phyloP scores from a whole-genome alignment of 495 filamentous ascomycete species.

The Xeromyces bisporus region DNA sequence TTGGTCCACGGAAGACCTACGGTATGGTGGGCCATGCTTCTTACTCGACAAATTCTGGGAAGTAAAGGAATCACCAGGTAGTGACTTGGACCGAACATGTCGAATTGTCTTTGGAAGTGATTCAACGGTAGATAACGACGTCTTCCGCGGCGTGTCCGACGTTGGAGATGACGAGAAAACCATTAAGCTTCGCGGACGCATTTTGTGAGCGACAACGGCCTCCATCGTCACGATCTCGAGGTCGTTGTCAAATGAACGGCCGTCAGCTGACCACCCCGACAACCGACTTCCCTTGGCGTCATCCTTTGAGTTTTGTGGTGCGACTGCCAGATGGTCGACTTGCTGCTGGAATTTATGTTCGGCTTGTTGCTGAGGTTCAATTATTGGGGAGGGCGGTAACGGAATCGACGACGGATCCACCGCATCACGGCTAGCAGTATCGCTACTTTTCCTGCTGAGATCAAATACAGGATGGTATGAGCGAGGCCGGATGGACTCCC shows the following conservation, averaged over 20 bases:
- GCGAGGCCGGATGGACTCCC: conserved; percentile 29
- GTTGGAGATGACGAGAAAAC: conserved; percentile 26
- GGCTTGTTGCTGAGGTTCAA: not conserved
- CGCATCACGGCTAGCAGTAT: conserved; percentile 6
- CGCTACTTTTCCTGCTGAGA: conserved; percentile 23
- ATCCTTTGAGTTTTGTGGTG: too few species aligned
- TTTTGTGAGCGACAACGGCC: conserved; percentile 27
- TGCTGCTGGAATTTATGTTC: too few species aligned
- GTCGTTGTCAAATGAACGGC: conserved; percentile 25
- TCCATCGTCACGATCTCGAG: conserved; percentile 38
- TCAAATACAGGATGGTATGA: conserved; percentile 6
- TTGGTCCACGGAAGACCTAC: conserved; percentile 18
- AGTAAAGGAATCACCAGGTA: conserved; percentile 24
- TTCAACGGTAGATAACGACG: too few species aligned
- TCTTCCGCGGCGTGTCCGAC: conserved; percentile 18
- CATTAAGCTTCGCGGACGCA: conserved; percentile 48
- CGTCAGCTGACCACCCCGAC: conserved; percentile 36
- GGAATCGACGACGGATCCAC: conserved; percentile 38
- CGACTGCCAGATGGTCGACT: too few species aligned
- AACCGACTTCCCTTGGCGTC: conserved; percentile 63
- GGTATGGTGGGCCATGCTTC: too few species aligned
- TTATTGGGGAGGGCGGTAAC: conserved; percentile 26
- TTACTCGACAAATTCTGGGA: conserved; percentile 8
- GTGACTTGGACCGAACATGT: conserved; percentile 37
- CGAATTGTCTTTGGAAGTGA: conserved; percentile 8